Base-by-base conservation (phyloP, 1,284 basidiomycete species). In the Kalmanozyma brasiliensis region DNA sequence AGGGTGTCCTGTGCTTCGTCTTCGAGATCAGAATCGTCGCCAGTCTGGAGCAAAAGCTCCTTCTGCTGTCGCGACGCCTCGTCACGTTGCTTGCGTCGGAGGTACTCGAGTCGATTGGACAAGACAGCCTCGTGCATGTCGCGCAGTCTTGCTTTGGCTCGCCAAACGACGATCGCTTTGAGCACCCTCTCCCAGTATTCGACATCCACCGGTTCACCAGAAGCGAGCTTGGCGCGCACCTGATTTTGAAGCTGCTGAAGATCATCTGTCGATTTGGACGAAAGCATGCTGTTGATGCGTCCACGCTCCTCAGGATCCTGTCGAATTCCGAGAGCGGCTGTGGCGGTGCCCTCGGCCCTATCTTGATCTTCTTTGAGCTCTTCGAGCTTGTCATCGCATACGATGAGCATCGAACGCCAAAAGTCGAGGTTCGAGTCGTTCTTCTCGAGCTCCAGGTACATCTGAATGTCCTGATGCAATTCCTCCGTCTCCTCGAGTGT, bases 351-450 rank as follows among this genome's bases (percentile, higher is more conserved):
- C 5, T 23, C 38, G 13, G 42, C 47, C 4, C 26, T 19, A 16
- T 49, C 35, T 30, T 86, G 74, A 87, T 47, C 49, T 17, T 62
- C 64, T 20, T 59, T 49, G 38, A 66, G 55, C 49, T 88, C 87
- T 43, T 94, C 92, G n/a, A 98, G 84, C 42, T 90, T 88, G 82
- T 97, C 91, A 79, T 94, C 91, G 83, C 94, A 97, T 2, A 99
- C 89, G 9, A 96, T 91, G 87, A 95, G 91, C 92, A 98, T 95
- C 73, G 95, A 91, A 89, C 93, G 92, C 96, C 96, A 99, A 82
- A 98, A 98, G 73, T 98, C 94, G 56, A 94, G 88, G 80, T 95
- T 94, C 35, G 88, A 85, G 13, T 93, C 89, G 17, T 87, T 87
- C 74, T 90, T 89, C 82, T 99, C 96, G 33, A 98, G 86, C 8